Evolutionary conservation across 306 rosid genomes (phyloP).

Genomic region (Neltuma alba): DNA sequence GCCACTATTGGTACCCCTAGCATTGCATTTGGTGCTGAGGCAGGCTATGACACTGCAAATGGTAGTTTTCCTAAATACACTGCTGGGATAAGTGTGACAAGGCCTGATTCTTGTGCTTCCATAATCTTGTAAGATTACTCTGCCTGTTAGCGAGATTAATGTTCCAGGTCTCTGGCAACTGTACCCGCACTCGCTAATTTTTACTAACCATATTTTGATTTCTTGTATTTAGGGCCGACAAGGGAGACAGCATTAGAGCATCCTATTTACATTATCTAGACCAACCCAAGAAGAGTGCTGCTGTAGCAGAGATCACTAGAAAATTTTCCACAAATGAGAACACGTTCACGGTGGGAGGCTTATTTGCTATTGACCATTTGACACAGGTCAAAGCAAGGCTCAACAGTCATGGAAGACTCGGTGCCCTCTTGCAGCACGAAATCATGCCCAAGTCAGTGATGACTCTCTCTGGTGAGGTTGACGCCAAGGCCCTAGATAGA

Average conservation of each 20-base stretch:
- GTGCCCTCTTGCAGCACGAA: slow-evolving; percentile 88
- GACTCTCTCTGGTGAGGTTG: slow-evolving; percentile 85
- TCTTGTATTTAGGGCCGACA: slow-evolving; percentile 62
- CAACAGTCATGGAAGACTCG: slow-evolving; percentile 80
- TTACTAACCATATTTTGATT: not conserved
- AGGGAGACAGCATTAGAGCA: slow-evolving; percentile 86
- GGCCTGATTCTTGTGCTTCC: slow-evolving; percentile 64
- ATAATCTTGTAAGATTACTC: slow-evolving; percentile 70
- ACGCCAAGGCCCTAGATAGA: slow-evolving; percentile 81
- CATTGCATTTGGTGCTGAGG: slow-evolving; percentile 86
- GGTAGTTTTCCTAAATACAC: slow-evolving; percentile 77
- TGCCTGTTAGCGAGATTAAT: not conserved
- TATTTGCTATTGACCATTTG: slow-evolving; percentile 68
- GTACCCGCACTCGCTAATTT: slow-evolving; percentile 2
- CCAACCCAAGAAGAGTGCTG: slow-evolving; percentile 68
- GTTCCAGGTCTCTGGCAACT: slow-evolving; percentile 14
- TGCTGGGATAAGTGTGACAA: slow-evolving; percentile 72
- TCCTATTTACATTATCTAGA: slow-evolving; percentile 79
- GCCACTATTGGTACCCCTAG: slow-evolving; percentile 77
- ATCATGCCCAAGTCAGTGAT: slow-evolving; percentile 82
- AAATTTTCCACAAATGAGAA: slow-evolving; percentile 86
- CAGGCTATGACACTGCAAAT: slow-evolving; percentile 77
- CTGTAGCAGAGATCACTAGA: slow-evolving; percentile 74
- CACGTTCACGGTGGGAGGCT: slow-evolving; percentile 86
- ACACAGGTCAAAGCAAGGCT: slow-evolving; percentile 84